A percentile compares a stretch with the other conserved stretches of the same genome.
Evolutionary conservation across 2,329 filamentous ascomycete genomes (phyloP).

Genomic region (Madurella fahalii): DNA sequence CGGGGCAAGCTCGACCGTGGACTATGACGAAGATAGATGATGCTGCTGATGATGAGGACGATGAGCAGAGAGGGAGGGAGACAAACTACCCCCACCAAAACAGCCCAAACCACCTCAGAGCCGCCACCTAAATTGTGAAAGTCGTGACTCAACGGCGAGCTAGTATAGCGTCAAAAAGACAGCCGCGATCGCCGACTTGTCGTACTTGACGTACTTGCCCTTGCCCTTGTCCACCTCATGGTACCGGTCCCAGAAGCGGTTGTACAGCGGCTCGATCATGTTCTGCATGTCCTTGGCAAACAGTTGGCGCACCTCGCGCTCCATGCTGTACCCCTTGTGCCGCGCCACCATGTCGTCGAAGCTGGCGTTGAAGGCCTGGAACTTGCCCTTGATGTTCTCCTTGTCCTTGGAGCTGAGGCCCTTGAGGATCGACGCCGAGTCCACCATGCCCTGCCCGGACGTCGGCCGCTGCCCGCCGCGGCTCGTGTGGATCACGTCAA

Average conservation of each 20-base stretch:
- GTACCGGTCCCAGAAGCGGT: slow-evolving; percentile 93
- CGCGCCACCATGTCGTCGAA: slow-evolving; percentile 85
- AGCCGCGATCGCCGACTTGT: slow-evolving; percentile 74
- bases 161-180: slow-evolving; percentile 54
- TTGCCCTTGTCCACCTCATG: slow-evolving; percentile 97
- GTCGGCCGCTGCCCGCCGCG: slow-evolving; percentile 57
- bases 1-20: no score
- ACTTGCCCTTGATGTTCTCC: slow-evolving; percentile 95
- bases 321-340: slow-evolving; percentile 84
- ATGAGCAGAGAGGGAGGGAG: no score
- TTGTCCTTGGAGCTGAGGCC: slow-evolving; percentile 83
- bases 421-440: slow-evolving; percentile 82
- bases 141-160: neutral
- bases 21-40: no score
- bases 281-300: slow-evolving; percentile 81
- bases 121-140: neutral
- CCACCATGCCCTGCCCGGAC: slow-evolving; percentile 63
- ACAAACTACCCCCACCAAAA: neutral
- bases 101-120: neutral
- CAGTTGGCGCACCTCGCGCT: slow-evolving; percentile 78
- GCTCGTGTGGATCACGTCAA: slow-evolving; percentile 90
- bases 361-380: slow-evolving; percentile 79
- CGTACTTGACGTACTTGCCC: slow-evolving; percentile 97
- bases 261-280: slow-evolving; percentile 91
- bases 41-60: no score